Evolutionary conservation across 495 filamentous ascomycete genomes (phyloP).

Genomic region (Wilcoxina mikolae): DNA sequence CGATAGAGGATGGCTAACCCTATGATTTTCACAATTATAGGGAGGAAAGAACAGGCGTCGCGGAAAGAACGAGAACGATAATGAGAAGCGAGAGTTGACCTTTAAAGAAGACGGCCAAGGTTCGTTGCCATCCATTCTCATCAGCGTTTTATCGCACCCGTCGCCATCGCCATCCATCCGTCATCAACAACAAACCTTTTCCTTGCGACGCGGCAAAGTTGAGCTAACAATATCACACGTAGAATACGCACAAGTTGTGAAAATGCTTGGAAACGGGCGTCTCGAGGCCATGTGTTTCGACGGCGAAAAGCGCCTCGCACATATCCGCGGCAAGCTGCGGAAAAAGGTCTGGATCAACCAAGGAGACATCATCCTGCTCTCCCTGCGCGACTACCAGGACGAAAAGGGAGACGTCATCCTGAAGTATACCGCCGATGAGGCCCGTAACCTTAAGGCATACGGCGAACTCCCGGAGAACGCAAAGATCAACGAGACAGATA

Average conservation of each 20-base stretch:
- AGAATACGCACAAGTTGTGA: constrained; percentile 97
- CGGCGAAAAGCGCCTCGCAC: constrained; percentile 68
- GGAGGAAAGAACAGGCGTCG: constrained; percentile 97
- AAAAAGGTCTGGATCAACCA: constrained; percentile 99
- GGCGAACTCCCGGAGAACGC: constrained; percentile 93
- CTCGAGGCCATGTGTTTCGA: constrained; percentile 97
- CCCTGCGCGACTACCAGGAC: constrained; percentile 95
- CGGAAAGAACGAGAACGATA: constrained; percentile 99
- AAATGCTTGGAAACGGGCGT: constrained; percentile 97
- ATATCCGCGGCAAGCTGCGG: constrained; percentile 87
- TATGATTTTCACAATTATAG: constrained; percentile 39
- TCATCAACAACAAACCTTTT: constrained; percentile 7
- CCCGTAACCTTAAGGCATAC: constrained; percentile 83
- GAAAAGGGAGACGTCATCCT: constrained; percentile 98
- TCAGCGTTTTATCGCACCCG: constrained; percentile 8
- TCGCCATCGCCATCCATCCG: not conserved
- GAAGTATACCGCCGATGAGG: constrained; percentile 97
- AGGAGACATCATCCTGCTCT: constrained; percentile 95
- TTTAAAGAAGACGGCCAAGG: constrained; percentile 98
- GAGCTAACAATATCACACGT: constrained; percentile 9
- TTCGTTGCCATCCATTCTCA: constrained; percentile 27
- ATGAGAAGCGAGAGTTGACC: constrained; percentile 95
- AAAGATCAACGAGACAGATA: constrained; percentile 99
- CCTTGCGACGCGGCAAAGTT: not conserved
- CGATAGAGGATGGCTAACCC: constrained; percentile 9